These are phyloP conservation scores for Xylariomycetidae sp. DNA, from an alignment of 2,329 filamentous ascomycete genomes.

Conservation along the genomic window DNA sequence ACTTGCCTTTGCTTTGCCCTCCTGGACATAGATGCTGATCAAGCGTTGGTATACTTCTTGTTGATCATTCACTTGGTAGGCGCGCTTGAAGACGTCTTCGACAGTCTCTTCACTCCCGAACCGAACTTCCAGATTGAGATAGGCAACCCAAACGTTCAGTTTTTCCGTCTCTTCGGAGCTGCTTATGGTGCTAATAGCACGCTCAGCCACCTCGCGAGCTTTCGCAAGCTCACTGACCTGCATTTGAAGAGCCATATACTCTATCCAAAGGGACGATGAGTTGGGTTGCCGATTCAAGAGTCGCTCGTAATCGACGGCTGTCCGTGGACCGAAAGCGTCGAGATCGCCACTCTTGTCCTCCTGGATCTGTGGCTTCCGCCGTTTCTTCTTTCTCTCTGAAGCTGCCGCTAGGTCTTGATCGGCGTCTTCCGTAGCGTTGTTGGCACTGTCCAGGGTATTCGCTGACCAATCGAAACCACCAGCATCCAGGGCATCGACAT, in stretches of 20 bases:
- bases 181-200: conserved; percentile 85
- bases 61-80: conserved; percentile 88
- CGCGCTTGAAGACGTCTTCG: conserved; percentile 82
- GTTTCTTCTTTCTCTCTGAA: conserved; percentile 63
- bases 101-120: conserved; percentile 80
- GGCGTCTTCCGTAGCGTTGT: conserved; percentile 44
- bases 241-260: conserved; percentile 98
- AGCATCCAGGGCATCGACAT: conserved; percentile 54
- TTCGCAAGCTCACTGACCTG: conserved; percentile 84
- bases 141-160: conserved; percentile 89
- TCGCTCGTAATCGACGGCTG: conserved; percentile 86
- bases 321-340: conserved; percentile 81
- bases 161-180: conserved; percentile 89
- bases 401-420: conserved; percentile 29
- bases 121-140: conserved; percentile 88
- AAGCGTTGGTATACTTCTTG: conserved; percentile 85
- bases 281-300: conserved; percentile 88
- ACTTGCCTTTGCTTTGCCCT: conserved; percentile 74
- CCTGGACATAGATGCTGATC: conserved; percentile 91
- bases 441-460: conserved; percentile 52
- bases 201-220: conserved; percentile 82
- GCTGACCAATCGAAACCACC: conserved; percentile 87
- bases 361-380: conserved; percentile 69
- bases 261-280: conserved; percentile 88
- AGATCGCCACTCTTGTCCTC: conserved; percentile 90